Percentiles rank a stretch among this genome's conserved stretches.
These are phyloP conservation scores for Protea cynaroides DNA, from an alignment of 164 flowering plant genomes.

Conservation along the genomic window DNA sequence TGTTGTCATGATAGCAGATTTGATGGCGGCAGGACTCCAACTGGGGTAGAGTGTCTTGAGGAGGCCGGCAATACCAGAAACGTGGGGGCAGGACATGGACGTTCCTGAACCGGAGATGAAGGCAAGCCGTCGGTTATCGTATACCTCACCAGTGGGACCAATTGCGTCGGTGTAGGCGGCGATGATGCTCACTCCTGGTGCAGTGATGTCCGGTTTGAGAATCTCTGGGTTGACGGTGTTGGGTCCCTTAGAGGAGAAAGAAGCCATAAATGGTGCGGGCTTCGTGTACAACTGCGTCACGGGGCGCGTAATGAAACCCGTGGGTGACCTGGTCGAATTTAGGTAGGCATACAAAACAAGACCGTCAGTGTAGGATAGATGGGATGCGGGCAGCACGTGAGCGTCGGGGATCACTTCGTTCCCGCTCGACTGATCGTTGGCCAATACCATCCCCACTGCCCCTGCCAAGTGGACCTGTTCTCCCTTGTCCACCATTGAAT, in stretches of 20 bases:
- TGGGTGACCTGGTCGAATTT: slow-evolving; percentile 34
- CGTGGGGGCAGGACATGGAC: slow-evolving; percentile 35
- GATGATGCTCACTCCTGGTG: slow-evolving; percentile 20
- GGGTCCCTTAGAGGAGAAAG: slow-evolving; percentile 64
- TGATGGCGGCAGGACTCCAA: slow-evolving; percentile 31
- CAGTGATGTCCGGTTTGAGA: slow-evolving; percentile 44
- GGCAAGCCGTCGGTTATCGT: slow-evolving; percentile 8
- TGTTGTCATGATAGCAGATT: slow-evolving; percentile 33
- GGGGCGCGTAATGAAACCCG: slow-evolving; percentile 33
- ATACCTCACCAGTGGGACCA: slow-evolving; percentile 3
- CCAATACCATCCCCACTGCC: slow-evolving; percentile 57
- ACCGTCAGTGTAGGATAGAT: slow-evolving; percentile 36
- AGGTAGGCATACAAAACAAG: slow-evolving; percentile 33
- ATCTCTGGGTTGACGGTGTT: slow-evolving; percentile 46
- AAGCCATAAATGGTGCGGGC: slow-evolving; percentile 68
- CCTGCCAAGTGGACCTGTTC: slow-evolving; percentile 37
- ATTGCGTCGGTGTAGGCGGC: slow-evolving; percentile 29
- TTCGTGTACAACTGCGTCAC: slow-evolving; percentile 31
- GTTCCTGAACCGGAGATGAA: slow-evolving; percentile 22
- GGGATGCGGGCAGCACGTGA: slow-evolving; percentile 51
- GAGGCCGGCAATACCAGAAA: slow-evolving; percentile 27
- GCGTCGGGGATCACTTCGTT: slow-evolving; percentile 32
- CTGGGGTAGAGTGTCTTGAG: slow-evolving; percentile 21
- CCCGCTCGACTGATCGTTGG: slow-evolving; percentile 29
- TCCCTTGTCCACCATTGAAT: slow-evolving; percentile 54